phyloP scores from a whole-genome alignment of 2,329 filamentous ascomycete species.

The Ascochyta clinopodiicola region DNA sequence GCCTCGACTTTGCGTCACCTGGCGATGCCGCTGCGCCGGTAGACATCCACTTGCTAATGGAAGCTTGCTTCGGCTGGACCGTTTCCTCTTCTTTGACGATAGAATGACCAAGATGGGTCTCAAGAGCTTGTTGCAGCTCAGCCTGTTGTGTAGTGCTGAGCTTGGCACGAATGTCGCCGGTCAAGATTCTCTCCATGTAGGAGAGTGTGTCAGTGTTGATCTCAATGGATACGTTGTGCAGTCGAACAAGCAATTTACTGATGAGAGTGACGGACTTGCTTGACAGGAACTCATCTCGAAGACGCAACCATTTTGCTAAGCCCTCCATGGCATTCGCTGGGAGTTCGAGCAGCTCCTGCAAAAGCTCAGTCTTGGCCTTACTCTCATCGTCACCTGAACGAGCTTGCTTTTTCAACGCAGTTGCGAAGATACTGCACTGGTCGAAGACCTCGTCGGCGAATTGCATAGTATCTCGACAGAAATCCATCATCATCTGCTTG shows the following conservation, averaged over 20 bases:
- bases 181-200: slow-evolving; percentile 71
- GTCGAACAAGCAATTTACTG: slow-evolving; percentile 79
- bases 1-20: slow-evolving; percentile 34
- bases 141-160: slow-evolving; percentile 83
- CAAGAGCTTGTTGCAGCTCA: slow-evolving; percentile 72
- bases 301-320: slow-evolving; percentile 85
- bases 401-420: slow-evolving; percentile 62
- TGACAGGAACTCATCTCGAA: slow-evolving; percentile 87
- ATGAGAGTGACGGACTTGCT: slow-evolving; percentile 82
- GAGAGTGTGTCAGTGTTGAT: slow-evolving; percentile 66
- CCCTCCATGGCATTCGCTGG: slow-evolving; percentile 69
- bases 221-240: slow-evolving; percentile 78
- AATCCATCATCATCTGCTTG: slow-evolving; percentile 83
- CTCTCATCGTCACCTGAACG: slow-evolving; percentile 45
- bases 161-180: slow-evolving; percentile 74
- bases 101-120: slow-evolving; percentile 55
- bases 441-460: slow-evolving; percentile 85
- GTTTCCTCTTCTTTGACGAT: slow-evolving; percentile 43
- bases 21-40: slow-evolving; percentile 33
- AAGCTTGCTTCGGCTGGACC: slow-evolving; percentile 49
- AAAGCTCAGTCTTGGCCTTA: slow-evolving; percentile 40
- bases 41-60: slow-evolving; percentile 50
- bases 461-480: slow-evolving; percentile 94
- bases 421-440: slow-evolving; percentile 82
- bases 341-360: slow-evolving; percentile 66